A percentile compares a stretch with the other conserved stretches of the same genome.
Evolutionary conservation across 257 asterid species (phyloP).

Genomic region (Ilex asprella): DNA sequence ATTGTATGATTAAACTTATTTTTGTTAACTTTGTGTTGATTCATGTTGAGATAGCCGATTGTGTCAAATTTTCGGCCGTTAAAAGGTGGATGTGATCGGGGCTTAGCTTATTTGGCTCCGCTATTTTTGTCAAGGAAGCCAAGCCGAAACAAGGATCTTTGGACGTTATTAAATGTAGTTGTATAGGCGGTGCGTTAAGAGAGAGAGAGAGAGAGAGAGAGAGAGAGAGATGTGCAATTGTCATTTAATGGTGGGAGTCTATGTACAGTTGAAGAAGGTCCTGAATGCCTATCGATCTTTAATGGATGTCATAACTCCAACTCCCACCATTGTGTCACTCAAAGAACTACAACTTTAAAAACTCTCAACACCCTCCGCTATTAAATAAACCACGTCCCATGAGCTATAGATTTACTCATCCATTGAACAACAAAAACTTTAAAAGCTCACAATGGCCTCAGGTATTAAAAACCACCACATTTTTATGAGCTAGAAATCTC

Average conservation of each 20-base stretch:
- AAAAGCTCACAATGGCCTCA: conserved; percentile 19
- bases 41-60: too few relatives aligned
- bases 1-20: too few relatives aligned
- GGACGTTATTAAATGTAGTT: neutral
- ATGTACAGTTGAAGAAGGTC: conserved; percentile 30
- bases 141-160: conserved; percentile 2
- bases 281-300: conserved; percentile 30
- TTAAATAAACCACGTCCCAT: conserved; percentile 28
- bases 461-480: conserved; percentile 27
- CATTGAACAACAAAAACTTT: conserved; percentile 14
- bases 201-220: conserved; percentile 9
- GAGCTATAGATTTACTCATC: conserved; percentile 1
- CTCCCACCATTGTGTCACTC: conserved; percentile 36
- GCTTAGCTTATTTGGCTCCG: too few relatives aligned
- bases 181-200: conserved; percentile 29
- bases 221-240: conserved; percentile 3
- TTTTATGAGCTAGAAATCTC: conserved; percentile 27
- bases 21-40: too few relatives aligned
- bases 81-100: too few relatives aligned
- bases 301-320: conserved; percentile 34
- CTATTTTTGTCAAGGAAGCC: conserved; percentile 13
- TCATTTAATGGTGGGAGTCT: conserved; percentile 30
- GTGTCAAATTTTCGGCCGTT: too few relatives aligned
- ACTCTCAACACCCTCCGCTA: conserved; percentile 19
- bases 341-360: conserved; percentile 21